These are phyloP conservation scores for Raphanus hybrid DNA, from an alignment of 441 rosid genomes.

Conservation along the genomic window DNA sequence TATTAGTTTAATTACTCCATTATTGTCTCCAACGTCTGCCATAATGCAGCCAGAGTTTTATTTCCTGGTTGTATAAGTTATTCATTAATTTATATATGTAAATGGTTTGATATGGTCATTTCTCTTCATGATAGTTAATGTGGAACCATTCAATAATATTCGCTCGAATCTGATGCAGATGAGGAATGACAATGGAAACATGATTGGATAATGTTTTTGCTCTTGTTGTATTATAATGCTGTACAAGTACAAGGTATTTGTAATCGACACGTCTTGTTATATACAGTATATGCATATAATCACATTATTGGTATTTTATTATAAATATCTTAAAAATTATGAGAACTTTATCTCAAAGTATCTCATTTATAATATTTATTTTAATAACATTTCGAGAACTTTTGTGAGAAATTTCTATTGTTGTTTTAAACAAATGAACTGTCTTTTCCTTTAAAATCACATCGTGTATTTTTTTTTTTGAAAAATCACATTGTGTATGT, in stretches of 20 bases:
- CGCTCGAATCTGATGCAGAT: slow-evolving; percentile 40
- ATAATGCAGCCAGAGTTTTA: slow-evolving; percentile 24
- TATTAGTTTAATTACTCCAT: slow-evolving; percentile 42
- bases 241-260: slow-evolving; percentile 40
- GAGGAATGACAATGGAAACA: slow-evolving; percentile 38
- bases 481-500: neutral
- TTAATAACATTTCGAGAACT: too few species aligned
- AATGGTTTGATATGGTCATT: slow-evolving; percentile 37
- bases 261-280: slow-evolving; percentile 30
- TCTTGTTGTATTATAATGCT: neutral
- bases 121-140: slow-evolving; percentile 33
- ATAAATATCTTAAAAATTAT: too few species aligned
- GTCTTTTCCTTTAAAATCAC: neutral
- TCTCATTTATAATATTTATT: too few species aligned
- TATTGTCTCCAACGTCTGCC: slow-evolving; percentile 40
- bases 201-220: slow-evolving; percentile 40
- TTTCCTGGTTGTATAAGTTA: slow-evolving; percentile 36
- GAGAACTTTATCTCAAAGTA: too few species aligned
- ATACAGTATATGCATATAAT: neutral
- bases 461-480: too few species aligned
- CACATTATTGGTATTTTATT: neutral
- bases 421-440: too few species aligned
- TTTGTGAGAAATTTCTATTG: too few species aligned
- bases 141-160: slow-evolving; percentile 40
- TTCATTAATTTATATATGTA: slow-evolving; percentile 29